A percentile compares a stretch with the other conserved stretches of the same genome.
phyloP scores from a whole-genome alignment of 2,329 filamentous ascomycete genomes.

The Colletotrichum sp. region DNA sequence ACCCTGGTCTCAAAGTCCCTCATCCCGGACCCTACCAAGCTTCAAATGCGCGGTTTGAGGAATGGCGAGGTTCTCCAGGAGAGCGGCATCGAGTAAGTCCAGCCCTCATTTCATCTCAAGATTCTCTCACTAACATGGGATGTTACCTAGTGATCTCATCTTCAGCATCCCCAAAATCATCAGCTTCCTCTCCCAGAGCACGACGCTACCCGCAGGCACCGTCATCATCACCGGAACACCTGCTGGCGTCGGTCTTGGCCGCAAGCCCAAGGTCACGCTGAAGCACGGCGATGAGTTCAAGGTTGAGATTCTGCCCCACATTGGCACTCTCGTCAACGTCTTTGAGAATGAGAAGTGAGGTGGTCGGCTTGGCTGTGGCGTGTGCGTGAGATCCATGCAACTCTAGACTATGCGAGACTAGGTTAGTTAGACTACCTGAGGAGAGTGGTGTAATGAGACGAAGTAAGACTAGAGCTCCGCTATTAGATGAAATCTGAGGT shows the following conservation, averaged over 20 bases:
- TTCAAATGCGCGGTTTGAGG: constrained; percentile 49
- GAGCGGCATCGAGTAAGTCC: constrained; percentile 31
- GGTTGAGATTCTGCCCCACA: constrained; percentile 46
- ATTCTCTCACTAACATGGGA: constrained; percentile 32
- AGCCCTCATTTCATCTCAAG: constrained; percentile 26
- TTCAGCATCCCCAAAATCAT: constrained; percentile 53
- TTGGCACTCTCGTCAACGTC: constrained; percentile 46
- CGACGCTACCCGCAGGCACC: constrained; percentile 44
- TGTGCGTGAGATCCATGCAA: neutral
- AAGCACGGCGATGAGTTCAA: constrained; percentile 45
- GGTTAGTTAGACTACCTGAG: neutral
- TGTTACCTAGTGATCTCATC: constrained; percentile 52
- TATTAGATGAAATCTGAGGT: neutral
- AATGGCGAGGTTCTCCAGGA: constrained; percentile 59
- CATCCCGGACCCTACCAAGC: constrained; percentile 44
- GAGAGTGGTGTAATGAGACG: neutral
- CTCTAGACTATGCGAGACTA: neutral
- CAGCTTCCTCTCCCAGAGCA: constrained; percentile 47
- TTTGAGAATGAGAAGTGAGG: constrained; percentile 13
- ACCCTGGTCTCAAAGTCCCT: constrained; percentile 49
- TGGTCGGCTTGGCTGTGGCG: neutral
- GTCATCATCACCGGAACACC: constrained; percentile 50
- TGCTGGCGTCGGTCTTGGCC: constrained; percentile 44
- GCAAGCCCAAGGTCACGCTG: constrained; percentile 40
- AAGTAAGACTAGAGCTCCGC: neutral